Base-by-base conservation (phyloP, 1,284 basidiomycete species). In the Apiotrichum montevideense region DNA sequence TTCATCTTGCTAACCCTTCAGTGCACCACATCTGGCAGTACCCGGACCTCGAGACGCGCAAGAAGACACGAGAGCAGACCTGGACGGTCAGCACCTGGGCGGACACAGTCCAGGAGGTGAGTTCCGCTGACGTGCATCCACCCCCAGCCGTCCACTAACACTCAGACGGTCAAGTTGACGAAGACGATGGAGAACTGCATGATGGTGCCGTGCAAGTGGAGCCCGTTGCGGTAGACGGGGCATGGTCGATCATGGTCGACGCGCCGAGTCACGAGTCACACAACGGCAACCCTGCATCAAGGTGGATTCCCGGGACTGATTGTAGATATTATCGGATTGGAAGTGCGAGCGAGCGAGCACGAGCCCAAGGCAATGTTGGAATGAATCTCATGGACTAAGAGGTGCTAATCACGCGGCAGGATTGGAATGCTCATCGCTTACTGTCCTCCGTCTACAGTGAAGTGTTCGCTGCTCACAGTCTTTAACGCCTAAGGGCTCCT, bases 1-100 rank as follows among this genome's bases (percentile, higher is more conserved):
- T 49, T 39, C 35, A 11, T 13, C 29, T 35, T 14, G 13, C 29
- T 9, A 4, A n/a, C 15, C 32, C 15, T 29, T 32, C 35, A 49
- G 90, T 94, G 15, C 88, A 94, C 72, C 91, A 95, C 77, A 82
- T 95, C 77, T 95, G 91, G 92, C 90, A 93, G 77, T 94, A 92
- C 72, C 84, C 86, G 87, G 84, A 85, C 67, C 81, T 97, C 59
- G 85, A 91, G 65, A 82, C 83, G 13, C 81, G 93, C 57, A 91
- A 91, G 74, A 84, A 87, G 64, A 84, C 81, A 35, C 82, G 93
- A 47, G 89, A 94, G 75, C 84, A 86, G 72, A 90, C 92, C 33
- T 97, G 93, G 93, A 83, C 88, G 65, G 81, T 91, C 64, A 90
- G 94, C 64, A 89, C 89, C 13, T 97, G 93, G 94, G 87, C 87